Base-by-base conservation (phyloP, 345 rosid species). In the Punica granatum region DNA sequence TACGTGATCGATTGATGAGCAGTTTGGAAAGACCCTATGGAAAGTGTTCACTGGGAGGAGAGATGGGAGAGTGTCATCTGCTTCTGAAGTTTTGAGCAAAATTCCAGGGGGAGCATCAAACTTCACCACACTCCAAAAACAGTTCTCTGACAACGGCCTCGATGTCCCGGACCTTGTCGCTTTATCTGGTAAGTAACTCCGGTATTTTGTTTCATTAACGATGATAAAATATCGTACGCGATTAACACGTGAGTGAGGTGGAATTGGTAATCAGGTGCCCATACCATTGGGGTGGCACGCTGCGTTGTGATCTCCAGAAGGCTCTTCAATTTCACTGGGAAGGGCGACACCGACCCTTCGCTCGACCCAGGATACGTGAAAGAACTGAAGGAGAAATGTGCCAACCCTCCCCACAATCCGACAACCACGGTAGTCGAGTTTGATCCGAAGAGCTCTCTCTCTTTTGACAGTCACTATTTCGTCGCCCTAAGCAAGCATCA, bases 241-340 rank as follows among this genome's bases (percentile, higher is more conserved):
- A 11, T 11, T 37, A 37, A 37, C 41, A 37, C 41, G n/a, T n/a
- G n/a, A 37, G 6, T 37, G 41, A 37, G 41, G 41, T 33, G 11
- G 16, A 25, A 21, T 59, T 28, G 23, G 6, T 73, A 16, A 71
- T 70, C 74, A 90, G 91, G 92, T 39, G 92, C 82, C 31, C 89
- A 87, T 69, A 84, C 96, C 15, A 80, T 85, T 26, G 90, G 88
- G 46, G 69, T 77, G 33, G 85, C 83, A 12, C 89, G 23, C 33
- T 87, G 90, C 60, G 76, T 53, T 14, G 64, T 77, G 19, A 72
- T 90, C 53, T 32, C 77, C 4, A 73, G 77, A 1, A 84, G 92
- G 56, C 73, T 90, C 7, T 82, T 54, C 35, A 85, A 86, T 69
- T 87, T 90, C 84, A 80, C 87, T 6, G 84, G 88, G 5, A 84